Evolutionary conservation across 2,329 filamentous ascomycete species (phyloP), one percentile per base, ranked within the genome.

Genomic region (Talaromyces sp.): DNA sequence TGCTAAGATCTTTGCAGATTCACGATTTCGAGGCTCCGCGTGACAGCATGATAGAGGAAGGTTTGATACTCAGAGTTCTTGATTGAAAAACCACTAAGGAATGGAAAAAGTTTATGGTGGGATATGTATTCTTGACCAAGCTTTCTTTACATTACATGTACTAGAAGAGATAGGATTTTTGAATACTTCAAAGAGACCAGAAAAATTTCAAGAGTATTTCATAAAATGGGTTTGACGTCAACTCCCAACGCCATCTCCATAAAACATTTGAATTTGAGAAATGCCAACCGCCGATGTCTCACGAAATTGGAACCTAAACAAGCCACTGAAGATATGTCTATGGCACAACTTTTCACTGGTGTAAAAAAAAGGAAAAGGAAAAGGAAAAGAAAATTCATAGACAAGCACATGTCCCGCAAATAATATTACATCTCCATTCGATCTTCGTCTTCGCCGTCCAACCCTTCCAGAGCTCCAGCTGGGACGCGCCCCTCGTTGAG

Each of bases 401-500:
- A 62, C 35, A 38, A 52, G 24, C 10, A 51, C 49, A 50, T 57
- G 41, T n/a, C 49, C 53, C n/a, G 13, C 11, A 19, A 38, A 19
- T 17, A 32, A 35, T 38, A 64, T 75, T 64, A 77, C 70, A 69
- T 71, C 65, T 75, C 67, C 74, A 78, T 77, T 63, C 67, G 65
- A 56, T 69, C 66, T 38, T 46, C 54, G 21, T 69, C 70, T 27
- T 69, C 72, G 51, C 72, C 75, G 19, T 66, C 72, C 3, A 60
- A 17, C 4, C 58, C 61, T 53, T 69, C 72, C 41, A 78, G 65
- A 27, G 75, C 83, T 29, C 87, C 89, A 35, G 84, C 82, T 2
- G 93, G 93, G 74, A 98, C 82, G 70, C 90, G 82, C 1, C 95
- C 95, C 75, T 98, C 93, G 64, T 90, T 90, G 66, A 98, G 78